A percentile compares a stretch with the other conserved stretches of the same genome.
phyloP scores from a whole-genome alignment of 805 yeast species.

The Wickerhamomyces xylosicus region DNA sequence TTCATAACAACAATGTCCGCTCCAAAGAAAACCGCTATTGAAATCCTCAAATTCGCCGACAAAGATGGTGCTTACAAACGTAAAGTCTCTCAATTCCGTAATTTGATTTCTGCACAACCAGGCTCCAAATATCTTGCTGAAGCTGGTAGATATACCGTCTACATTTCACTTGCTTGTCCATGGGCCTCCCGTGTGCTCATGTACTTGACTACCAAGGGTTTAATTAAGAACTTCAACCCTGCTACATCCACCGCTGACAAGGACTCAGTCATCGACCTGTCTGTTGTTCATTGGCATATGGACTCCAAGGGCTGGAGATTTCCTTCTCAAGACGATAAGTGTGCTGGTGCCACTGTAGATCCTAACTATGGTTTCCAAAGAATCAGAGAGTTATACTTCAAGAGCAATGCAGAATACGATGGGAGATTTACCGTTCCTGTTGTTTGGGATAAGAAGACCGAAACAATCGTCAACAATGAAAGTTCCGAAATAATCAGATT shows the following conservation, averaged over 20 bases:
- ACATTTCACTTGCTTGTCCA: slow-evolving; percentile 86
- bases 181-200: slow-evolving; percentile 88
- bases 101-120: slow-evolving; percentile 43
- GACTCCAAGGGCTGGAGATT: slow-evolving; percentile 88
- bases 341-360: slow-evolving; percentile 40
- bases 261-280: slow-evolving; percentile 44
- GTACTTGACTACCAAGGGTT: slow-evolving; percentile 64
- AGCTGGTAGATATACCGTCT: slow-evolving; percentile 72
- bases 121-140: slow-evolving; percentile 68
- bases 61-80: slow-evolving; percentile 48
- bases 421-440: slow-evolving; percentile 92
- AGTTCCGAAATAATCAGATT: slow-evolving; percentile 83
- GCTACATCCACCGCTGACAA: slow-evolving; percentile 17
- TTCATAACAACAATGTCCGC: slow-evolving; percentile 4
- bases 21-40: slow-evolving; percentile 18
- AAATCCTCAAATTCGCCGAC: slow-evolving; percentile 39
- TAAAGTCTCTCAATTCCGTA: slow-evolving; percentile 48
- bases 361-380: slow-evolving; percentile 48
- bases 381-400: slow-evolving; percentile 62
- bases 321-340: slow-evolving; percentile 32
- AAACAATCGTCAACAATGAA: slow-evolving; percentile 86
- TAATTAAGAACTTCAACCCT: slow-evolving; percentile 32
- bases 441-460: slow-evolving; percentile 76
- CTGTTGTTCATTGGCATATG: slow-evolving; percentile 89
- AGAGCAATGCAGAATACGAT: slow-evolving; percentile 61